These are phyloP conservation scores for Lentinula guzmanii DNA, from an alignment of 768 basidiomycete species.

Conservation along the genomic window DNA sequence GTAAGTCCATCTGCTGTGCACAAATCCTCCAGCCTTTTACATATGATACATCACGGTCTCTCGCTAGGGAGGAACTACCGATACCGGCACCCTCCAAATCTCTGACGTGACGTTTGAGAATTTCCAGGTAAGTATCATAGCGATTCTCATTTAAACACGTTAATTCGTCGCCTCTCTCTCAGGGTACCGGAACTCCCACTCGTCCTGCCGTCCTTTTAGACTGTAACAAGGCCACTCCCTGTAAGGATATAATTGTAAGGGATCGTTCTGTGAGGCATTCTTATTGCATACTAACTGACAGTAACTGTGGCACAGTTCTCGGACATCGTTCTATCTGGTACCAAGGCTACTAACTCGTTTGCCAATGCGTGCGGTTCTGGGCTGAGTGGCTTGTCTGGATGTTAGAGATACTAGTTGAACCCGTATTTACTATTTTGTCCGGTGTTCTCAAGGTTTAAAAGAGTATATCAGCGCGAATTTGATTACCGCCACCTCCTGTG, in stretches of 20 bases:
- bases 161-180: neutral
- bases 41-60: neutral
- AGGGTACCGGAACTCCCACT: constrained; percentile 17
- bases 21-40: neutral
- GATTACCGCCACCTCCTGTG: too few relatives aligned
- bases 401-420: neutral
- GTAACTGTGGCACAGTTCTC: constrained; percentile 7
- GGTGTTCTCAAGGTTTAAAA: too few relatives aligned
- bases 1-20: neutral
- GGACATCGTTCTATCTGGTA: constrained; percentile 8
- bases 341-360: constrained; percentile 10
- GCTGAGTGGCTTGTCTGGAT: constrained; percentile 5
- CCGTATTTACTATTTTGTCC: too few relatives aligned
- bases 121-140: constrained; percentile 6
- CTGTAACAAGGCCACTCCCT: constrained; percentile 17
- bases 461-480: too few relatives aligned
- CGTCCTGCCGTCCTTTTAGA: constrained; percentile 16
- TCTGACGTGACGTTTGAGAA: constrained; percentile 12
- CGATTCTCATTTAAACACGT: neutral
- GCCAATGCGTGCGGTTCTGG: constrained; percentile 17
- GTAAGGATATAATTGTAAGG: constrained; percentile 12
- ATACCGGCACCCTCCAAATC: constrained; percentile 10
- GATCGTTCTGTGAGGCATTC: neutral
- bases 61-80: constrained; percentile 3
- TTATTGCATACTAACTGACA: too few relatives aligned